A percentile compares a stretch with the other conserved stretches of the same genome.
Evolutionary conservation across 345 rosid species (phyloP).

Genomic region (Salix koriyanagi): DNA sequence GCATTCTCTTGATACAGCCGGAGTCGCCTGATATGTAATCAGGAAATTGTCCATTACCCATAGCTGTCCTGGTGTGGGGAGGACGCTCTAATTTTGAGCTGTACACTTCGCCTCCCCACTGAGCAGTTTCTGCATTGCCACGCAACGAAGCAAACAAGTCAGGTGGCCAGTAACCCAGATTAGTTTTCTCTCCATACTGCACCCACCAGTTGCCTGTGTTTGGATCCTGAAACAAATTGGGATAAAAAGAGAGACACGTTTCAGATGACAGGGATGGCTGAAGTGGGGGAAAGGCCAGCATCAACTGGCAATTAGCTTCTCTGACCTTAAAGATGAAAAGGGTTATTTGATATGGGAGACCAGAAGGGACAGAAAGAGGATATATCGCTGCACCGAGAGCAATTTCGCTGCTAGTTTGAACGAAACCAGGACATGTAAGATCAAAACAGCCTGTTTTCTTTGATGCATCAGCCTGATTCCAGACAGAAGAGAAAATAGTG

Average conservation of each 20-base stretch:
- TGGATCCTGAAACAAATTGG: constrained; percentile 28
- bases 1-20: constrained; percentile 38
- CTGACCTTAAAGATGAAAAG: constrained; percentile 44
- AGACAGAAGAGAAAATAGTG: neutral
- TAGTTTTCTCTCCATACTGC: constrained; percentile 41
- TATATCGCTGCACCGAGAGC: constrained; percentile 56
- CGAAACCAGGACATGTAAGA: constrained; percentile 55
- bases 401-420: constrained; percentile 50
- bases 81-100: constrained; percentile 37
- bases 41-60: constrained; percentile 53
- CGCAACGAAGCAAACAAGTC: constrained; percentile 29
- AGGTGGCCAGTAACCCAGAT: constrained; percentile 54
- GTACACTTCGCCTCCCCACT: constrained; percentile 68
- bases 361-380: constrained; percentile 35
- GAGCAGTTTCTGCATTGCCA: constrained; percentile 32
- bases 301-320: neutral
- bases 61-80: constrained; percentile 49
- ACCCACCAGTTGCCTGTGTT: constrained; percentile 51
- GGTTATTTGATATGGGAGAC: constrained; percentile 48
- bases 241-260: neutral
- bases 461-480: constrained; percentile 38
- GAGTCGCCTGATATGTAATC: constrained; percentile 25
- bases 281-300: too few species aligned
- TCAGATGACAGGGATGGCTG: neutral
- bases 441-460: constrained; percentile 57